Evolutionary conservation across 345 rosid species (phyloP).

Genomic region (Crucihimalaya himalaica): DNA sequence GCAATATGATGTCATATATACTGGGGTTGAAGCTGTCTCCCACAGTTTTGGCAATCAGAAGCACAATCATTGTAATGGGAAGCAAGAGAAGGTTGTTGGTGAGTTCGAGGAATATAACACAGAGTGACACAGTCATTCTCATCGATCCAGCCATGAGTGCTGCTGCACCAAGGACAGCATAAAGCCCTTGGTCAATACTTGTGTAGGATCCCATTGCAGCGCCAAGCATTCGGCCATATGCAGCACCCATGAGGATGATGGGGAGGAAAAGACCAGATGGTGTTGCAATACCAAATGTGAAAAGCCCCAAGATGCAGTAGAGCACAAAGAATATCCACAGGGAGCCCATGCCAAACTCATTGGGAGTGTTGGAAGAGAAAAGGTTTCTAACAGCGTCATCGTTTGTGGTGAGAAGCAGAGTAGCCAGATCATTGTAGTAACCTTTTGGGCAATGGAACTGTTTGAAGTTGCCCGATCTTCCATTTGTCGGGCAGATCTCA

Average conservation of each 20-base stretch:
- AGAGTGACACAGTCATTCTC: constrained; percentile 98
- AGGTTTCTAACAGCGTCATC: constrained; percentile 93
- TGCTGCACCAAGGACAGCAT: constrained; percentile 96
- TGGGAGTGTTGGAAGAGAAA: constrained; percentile 69
- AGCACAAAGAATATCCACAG: constrained; percentile 72
- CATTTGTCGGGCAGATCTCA: constrained; percentile 68
- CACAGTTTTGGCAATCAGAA: constrained; percentile 81
- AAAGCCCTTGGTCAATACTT: constrained; percentile 83
- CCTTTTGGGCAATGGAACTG: constrained; percentile 87
- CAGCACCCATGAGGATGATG: constrained; percentile 85
- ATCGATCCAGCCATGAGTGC: constrained; percentile 96
- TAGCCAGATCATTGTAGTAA: constrained; percentile 87
- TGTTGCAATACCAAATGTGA: constrained; percentile 91
- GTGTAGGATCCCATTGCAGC: constrained; percentile 70
- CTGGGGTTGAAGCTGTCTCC: constrained; percentile 87
- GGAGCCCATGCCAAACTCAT: constrained; percentile 57
- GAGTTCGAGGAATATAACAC: constrained; percentile 92
- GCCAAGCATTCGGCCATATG: constrained; percentile 86
- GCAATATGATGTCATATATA: constrained; percentile 79
- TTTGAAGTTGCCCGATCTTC: constrained; percentile 77
- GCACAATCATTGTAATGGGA: constrained; percentile 87
- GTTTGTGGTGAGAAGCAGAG: constrained; percentile 83
- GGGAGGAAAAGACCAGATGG: constrained; percentile 98
- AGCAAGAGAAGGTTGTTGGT: constrained; percentile 88
- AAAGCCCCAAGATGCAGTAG: constrained; percentile 70